Conservation (phyloP, 441 rosid genomes). For the Euphorbia celastroides region DNA sequence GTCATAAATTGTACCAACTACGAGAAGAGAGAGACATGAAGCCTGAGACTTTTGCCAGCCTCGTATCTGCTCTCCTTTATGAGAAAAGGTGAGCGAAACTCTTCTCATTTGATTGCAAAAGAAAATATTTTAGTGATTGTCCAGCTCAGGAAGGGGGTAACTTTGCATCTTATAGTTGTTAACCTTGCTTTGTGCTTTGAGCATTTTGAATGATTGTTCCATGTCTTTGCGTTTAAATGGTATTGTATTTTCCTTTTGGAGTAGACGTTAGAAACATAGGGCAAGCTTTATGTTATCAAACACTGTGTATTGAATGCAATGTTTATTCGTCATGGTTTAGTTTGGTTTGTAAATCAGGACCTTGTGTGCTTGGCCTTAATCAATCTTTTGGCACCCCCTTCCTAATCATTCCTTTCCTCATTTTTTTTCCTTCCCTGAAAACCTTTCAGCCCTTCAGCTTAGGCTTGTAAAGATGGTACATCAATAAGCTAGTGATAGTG, state of each 20-base stretch:
- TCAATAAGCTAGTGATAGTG: too few relatives aligned
- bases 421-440: neutral
- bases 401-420: neutral
- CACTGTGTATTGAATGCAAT: neutral
- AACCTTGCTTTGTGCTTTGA: neutral
- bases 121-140: neutral
- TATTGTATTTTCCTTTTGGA: neutral
- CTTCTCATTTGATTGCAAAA: too few relatives aligned
- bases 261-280: neutral
- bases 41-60: constrained; percentile 94
- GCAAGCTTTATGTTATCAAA: neutral
- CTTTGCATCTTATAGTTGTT: neutral
- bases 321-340: neutral
- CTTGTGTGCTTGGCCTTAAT: neutral
- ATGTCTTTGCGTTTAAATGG: neutral
- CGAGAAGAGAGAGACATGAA: constrained; percentile 96
- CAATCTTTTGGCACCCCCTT: neutral
- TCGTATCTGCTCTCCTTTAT: constrained; percentile 86
- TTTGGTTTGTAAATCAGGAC: neutral
- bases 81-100: constrained; percentile 69
- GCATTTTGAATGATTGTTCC: neutral
- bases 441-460: neutral
- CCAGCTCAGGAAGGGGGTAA: neutral
- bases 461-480: neutral
- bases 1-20: constrained; percentile 85